Conservation (phyloP, 441 rosid genomes). For the Erodium trifolium region DNA sequence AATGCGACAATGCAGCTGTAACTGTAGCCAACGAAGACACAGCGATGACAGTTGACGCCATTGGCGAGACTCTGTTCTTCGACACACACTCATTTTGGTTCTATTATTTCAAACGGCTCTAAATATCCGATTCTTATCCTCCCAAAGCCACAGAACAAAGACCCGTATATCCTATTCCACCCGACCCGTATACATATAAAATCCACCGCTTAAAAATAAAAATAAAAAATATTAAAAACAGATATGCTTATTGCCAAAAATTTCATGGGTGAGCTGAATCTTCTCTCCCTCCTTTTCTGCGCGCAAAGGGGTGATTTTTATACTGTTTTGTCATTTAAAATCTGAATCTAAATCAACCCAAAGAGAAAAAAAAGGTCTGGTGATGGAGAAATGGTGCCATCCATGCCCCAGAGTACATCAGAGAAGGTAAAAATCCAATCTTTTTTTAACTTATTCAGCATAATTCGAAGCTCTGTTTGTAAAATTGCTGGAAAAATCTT, state of each 20-base stretch:
- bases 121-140: constrained; percentile 10
- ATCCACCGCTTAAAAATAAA: not conserved
- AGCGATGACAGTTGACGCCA: constrained; percentile 5
- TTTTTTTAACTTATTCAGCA: not conserved
- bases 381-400: constrained; percentile 9
- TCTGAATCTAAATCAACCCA: not conserved
- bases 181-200: not conserved
- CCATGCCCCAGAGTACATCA: not conserved
- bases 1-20: not conserved
- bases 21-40: constrained; percentile 4
- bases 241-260: not conserved
- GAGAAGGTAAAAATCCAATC: constrained; percentile 4
- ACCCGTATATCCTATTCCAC: constrained; percentile 2
- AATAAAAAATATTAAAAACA: not conserved
- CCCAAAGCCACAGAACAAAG: constrained; percentile 4
- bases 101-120: constrained; percentile 1
- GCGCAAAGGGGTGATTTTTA: constrained; percentile 8
- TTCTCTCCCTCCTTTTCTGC: not conserved
- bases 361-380: not conserved
- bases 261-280: constrained; percentile 3
- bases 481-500: not conserved
- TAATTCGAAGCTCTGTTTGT: not conserved
- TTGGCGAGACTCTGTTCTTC: constrained; percentile 8
- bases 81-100: constrained; percentile 7
- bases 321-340: not conserved